Base-by-base conservation (phyloP, 345 rosid species). In the Atalantia buxifolia region DNA sequence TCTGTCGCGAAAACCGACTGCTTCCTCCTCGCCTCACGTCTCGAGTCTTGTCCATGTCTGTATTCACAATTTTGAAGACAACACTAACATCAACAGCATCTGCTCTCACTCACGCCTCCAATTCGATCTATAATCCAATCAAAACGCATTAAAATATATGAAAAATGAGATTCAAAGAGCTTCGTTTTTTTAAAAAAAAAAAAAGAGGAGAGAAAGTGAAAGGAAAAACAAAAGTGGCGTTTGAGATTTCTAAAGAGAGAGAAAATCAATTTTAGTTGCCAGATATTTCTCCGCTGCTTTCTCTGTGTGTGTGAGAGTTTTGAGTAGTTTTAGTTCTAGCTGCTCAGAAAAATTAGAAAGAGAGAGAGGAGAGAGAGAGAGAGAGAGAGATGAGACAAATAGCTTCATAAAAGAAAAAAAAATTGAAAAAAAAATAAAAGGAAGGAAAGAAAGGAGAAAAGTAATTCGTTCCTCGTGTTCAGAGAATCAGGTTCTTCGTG, bases 401-500 rank as follows among this genome's bases (percentile, higher is more conserved):
- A 74, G 75, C 36, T 24, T 66, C 33, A 27, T 48, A 19, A 66
- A 16, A 33, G 66, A 60, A 50, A 60, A 33, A 12, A 71, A 24
- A 31, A 31, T 36, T 16, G 2, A 27, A 38, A 42, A 75, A 61
- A 53, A 14, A 31, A 66, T 62, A 22, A 55, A 40, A 27, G 57
- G n/a, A 36, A 50, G 24, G 76, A 38, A 38, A 36, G 40, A 36
- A 50, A 45, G 33, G n/a, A 65, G 74, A 75, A 81, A 80, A 82
- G 85, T 81, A 91, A 86, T 84, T 84, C 82, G 86, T 81, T 90
- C 80, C 90, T 89, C 91, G 91, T 82, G 90, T 83, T 87, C 68
- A 84, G 88, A 92, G 96, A 93, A 93, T 92, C 98, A 82, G 94
- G 92, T 90, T 88, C 95, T 89, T 86, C 91, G 84, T 85, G 89